phyloP scores from a whole-genome alignment of 768 basidiomycete genomes.

The Serendipita indica region DNA sequence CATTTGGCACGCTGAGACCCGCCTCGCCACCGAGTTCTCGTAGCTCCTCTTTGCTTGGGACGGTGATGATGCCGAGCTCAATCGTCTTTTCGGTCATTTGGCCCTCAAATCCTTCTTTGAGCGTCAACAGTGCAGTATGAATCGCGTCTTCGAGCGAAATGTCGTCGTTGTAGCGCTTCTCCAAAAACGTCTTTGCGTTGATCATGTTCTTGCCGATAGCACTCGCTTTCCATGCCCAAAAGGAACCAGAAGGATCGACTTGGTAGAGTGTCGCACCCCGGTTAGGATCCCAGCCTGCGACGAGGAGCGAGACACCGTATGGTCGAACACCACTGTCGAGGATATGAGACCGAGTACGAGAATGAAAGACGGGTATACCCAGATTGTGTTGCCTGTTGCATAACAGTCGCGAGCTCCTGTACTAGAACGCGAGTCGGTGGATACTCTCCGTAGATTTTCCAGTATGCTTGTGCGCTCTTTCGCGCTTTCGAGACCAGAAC shows the following conservation, averaged over 20 bases:
- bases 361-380: slow-evolving; percentile 43
- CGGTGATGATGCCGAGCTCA: slow-evolving; percentile 92
- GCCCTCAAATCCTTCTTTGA: slow-evolving; percentile 99
- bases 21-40: slow-evolving; percentile 59
- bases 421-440: slow-evolving; percentile 92
- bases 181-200: slow-evolving; percentile 98
- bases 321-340: slow-evolving; percentile 83
- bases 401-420: slow-evolving; percentile 92
- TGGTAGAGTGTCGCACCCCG: slow-evolving; percentile 97
- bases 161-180: slow-evolving; percentile 99
- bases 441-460: slow-evolving; percentile 98
- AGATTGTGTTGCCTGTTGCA: slow-evolving; percentile 98
- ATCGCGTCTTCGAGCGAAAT: slow-evolving; percentile 98
- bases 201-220: slow-evolving; percentile 99
- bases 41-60: slow-evolving; percentile 50
- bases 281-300: slow-evolving; percentile 90
- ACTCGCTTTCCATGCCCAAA: slow-evolving; percentile 99
- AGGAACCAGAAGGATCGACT: slow-evolving; percentile 96
- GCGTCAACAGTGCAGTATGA: slow-evolving; percentile 90
- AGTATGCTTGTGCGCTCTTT: slow-evolving; percentile 97
- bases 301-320: slow-evolving; percentile 93
- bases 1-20: slow-evolving; percentile 36
- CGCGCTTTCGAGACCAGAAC: slow-evolving; percentile 86
- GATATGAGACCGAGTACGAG: slow-evolving; percentile 16
- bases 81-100: slow-evolving; percentile 99